Evolutionary conservation across 805 yeast genomes (phyloP), one percentile per base, ranked within the genome.

Genomic region (Cyberlindnera misumaiensis): DNA sequence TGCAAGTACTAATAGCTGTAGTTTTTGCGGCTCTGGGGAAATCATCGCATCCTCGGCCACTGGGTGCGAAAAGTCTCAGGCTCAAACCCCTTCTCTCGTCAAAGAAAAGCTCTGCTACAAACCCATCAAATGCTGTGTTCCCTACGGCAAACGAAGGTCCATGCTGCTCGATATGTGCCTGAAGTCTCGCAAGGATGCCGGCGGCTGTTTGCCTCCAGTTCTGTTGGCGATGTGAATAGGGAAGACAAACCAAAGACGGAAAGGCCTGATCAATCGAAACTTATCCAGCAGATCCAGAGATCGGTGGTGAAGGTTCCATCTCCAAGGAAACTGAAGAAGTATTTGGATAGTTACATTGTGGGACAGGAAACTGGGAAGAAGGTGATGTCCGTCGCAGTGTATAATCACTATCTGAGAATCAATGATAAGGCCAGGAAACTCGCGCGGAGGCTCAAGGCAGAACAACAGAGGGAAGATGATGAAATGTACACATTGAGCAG

Each of bases 341-440:
- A 60, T 44, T 54, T 76, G 12, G 81, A 76, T 47, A 63, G 63
- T 33, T 75, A 68, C 46, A 73, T 77, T 13, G 61, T 77, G 17
- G 82, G 81, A 0, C 83, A 76, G 53, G 73, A 72, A 1, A 63
- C 59, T 4, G 72, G 77, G 17, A 76, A 76, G 51, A 71, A 70
- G 47, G 72, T 75, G n/a, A 62, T 76, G 54, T 67, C 80, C 28
- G 83, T 76, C 9, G 80, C 80, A 1, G 77, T 76, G 0, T 76
- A 70, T 48, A 76, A 77, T 40, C 83, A 76, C 49, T 74, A 73
- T 42, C 45, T 75, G 30, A 59, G 80, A 39, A 59, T 69, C 27
- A 64, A 66, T 39, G 77, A 72, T 42, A 60, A 62, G 45, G 55
- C 61, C 12, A 55, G 49, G 32, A 59, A 58, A 34, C 37, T 51